Conservation (phyloP, 2,329 filamentous ascomycete genomes). For the Fusarium palustre region DNA sequence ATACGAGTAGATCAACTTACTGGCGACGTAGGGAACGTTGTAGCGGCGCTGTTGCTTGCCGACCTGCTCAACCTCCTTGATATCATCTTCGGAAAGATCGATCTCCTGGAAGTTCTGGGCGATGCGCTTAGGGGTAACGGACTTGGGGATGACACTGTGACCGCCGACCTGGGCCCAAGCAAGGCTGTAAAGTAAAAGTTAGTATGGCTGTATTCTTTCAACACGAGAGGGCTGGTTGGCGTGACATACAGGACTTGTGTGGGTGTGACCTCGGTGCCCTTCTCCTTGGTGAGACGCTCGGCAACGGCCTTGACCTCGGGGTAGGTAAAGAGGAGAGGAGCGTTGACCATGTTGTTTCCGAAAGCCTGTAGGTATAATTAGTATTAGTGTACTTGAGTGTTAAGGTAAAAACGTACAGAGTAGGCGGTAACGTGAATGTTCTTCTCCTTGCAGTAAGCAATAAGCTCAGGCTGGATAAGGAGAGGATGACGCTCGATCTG, state of each 20-base stretch:
- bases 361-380: constrained; percentile 41
- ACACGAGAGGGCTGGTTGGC: rapidly evolving
- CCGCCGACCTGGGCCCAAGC: constrained; percentile 69
- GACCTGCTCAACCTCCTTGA: constrained; percentile 9
- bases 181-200: background rate
- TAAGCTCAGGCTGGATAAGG: constrained; percentile 70
- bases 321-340: constrained; percentile 66
- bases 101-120: constrained; percentile 75
- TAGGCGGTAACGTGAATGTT: constrained; percentile 69
- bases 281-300: constrained; percentile 52
- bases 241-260: constrained; percentile 53
- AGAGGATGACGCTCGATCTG: constrained; percentile 86
- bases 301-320: constrained; percentile 65
- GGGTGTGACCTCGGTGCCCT: constrained; percentile 52
- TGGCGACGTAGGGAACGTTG: constrained; percentile 16
- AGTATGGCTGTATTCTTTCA: background rate
- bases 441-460: constrained; percentile 67
- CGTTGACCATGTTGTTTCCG: constrained; percentile 56
- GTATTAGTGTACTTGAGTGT: rapidly evolving
- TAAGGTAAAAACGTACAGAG: constrained; percentile 48
- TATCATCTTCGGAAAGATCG: constrained; percentile 62
- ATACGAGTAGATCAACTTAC: background rate
- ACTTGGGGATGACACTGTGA: constrained; percentile 80
- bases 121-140: constrained; percentile 73
- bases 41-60: constrained; percentile 25